These are phyloP conservation scores for Eucalyptus rudis DNA, from an alignment of 345 rosid species.

Conservation along the genomic window DNA sequence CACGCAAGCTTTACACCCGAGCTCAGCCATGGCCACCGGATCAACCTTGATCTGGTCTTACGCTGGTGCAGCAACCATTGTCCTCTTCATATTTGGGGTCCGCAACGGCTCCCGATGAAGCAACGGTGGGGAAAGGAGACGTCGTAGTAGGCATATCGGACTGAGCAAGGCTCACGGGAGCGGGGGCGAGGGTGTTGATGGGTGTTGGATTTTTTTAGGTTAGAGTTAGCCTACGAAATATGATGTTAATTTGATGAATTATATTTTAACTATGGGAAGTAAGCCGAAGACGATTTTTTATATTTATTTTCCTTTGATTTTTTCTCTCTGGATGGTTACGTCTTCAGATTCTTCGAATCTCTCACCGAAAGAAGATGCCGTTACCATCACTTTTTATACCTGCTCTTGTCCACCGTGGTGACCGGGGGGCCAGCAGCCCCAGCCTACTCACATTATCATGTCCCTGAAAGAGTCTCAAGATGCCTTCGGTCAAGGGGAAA, in stretches of 20 bases:
- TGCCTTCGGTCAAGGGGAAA: neutral
- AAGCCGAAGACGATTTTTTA: neutral
- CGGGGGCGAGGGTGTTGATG: neutral
- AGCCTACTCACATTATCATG: neutral
- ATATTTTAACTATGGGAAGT: neutral
- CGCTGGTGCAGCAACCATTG: neutral
- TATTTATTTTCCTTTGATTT: neutral
- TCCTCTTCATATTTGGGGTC: neutral
- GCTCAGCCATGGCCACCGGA: neutral
- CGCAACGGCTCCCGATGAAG: neutral
- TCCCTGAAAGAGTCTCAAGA: neutral
- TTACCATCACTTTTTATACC: neutral
- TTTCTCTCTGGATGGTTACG: neutral
- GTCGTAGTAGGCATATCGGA: neutral
- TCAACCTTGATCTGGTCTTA: neutral
- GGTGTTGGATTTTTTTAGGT: neutral
- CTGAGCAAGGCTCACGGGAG: neutral
- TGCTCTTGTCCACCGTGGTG: neutral
- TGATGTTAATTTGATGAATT: neutral
- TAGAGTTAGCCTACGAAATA: neutral
- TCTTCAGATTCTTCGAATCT: neutral
- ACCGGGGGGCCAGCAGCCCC: neutral
- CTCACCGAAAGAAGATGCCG: neutral
- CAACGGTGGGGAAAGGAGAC: neutral
- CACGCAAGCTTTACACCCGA: neutral